These are phyloP conservation scores for Neofusicoccum laricinum DNA, from an alignment of 2,329 filamentous ascomycete species.

Conservation along the genomic window DNA sequence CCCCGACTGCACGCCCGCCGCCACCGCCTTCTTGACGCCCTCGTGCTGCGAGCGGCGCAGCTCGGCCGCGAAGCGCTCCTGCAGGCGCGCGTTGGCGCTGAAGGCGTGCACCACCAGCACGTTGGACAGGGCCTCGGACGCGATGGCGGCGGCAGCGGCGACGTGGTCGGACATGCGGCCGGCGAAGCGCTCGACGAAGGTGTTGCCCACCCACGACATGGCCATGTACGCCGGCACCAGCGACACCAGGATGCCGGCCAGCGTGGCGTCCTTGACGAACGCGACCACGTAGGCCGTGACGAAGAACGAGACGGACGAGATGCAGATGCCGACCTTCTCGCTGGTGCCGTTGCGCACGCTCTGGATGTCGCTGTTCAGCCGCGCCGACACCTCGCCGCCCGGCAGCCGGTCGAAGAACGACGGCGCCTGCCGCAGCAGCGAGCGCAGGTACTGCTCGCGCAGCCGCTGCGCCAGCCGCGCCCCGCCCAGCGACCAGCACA, in stretches of 20 bases:
- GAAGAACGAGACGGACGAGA: slow-evolving; percentile 64
- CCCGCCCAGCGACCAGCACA: slow-evolving; percentile 63
- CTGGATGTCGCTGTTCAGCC: slow-evolving; percentile 64
- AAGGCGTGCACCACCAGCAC: slow-evolving; percentile 64
- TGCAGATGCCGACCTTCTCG: slow-evolving; percentile 67
- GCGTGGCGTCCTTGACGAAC: slow-evolving; percentile 60
- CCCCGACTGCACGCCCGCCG: slow-evolving; percentile 58
- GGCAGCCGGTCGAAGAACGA: slow-evolving; percentile 63
- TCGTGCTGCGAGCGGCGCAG: slow-evolving; percentile 51
- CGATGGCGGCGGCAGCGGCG: slow-evolving; percentile 59
- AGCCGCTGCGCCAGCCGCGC: slow-evolving; percentile 63
- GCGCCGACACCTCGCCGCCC: slow-evolving; percentile 61
- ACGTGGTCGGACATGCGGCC: slow-evolving; percentile 51
- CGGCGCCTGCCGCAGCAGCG: slow-evolving; percentile 59
- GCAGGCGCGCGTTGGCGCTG: slow-evolving; percentile 57
- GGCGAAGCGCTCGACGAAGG: slow-evolving; percentile 53
- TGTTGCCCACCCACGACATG: slow-evolving; percentile 56
- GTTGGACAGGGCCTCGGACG: slow-evolving; percentile 60
- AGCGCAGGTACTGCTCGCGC: slow-evolving; percentile 58
- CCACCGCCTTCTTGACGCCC: slow-evolving; percentile 58
- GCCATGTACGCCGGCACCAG: slow-evolving; percentile 62
- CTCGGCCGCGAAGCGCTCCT: slow-evolving; percentile 56
- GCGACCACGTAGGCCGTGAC: slow-evolving; percentile 65
- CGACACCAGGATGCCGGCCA: slow-evolving; percentile 64
- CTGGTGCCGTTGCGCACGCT: slow-evolving; percentile 66